Evolutionary conservation across 768 basidiomycete genomes (phyloP).

Genomic region (Agaricus subrufescens): DNA sequence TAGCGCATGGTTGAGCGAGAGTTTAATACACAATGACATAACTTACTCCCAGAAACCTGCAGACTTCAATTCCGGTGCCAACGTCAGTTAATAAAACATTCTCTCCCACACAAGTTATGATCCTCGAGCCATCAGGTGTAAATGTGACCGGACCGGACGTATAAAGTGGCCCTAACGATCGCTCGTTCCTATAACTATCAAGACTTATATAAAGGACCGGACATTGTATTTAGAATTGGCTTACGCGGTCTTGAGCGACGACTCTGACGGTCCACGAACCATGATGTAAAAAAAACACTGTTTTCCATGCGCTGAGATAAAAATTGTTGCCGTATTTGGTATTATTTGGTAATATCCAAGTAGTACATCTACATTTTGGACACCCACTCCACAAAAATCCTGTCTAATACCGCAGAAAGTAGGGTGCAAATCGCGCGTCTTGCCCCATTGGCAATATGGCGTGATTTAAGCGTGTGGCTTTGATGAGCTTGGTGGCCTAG

Average conservation of each 20-base stretch:
- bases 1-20: constrained; percentile 1
- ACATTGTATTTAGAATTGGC: constrained; percentile 17
- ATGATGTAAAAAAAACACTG: constrained; percentile 16
- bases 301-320: not conserved
- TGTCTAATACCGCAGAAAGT: not conserved
- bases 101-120: constrained; percentile 86
- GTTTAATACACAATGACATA: not conserved
- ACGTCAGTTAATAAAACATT: constrained; percentile 82
- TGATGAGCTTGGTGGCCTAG: not conserved
- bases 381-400: not conserved
- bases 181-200: constrained; percentile 71
- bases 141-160: constrained; percentile 85
- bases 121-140: constrained; percentile 68
- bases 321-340: constrained; percentile 3
- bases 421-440: not conserved
- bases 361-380: not conserved
- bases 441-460: too few relatives aligned
- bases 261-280: constrained; percentile 29
- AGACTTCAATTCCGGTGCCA: constrained; percentile 67
- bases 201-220: not conserved
- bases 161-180: constrained; percentile 75
- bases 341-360: constrained; percentile 6
- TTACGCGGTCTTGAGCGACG: constrained; percentile 62
- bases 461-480: not conserved
- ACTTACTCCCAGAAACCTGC: constrained; percentile 81